Base-by-base conservation (phyloP, 176 grass and related monocot genomes). In the Raddia distichophylla region DNA sequence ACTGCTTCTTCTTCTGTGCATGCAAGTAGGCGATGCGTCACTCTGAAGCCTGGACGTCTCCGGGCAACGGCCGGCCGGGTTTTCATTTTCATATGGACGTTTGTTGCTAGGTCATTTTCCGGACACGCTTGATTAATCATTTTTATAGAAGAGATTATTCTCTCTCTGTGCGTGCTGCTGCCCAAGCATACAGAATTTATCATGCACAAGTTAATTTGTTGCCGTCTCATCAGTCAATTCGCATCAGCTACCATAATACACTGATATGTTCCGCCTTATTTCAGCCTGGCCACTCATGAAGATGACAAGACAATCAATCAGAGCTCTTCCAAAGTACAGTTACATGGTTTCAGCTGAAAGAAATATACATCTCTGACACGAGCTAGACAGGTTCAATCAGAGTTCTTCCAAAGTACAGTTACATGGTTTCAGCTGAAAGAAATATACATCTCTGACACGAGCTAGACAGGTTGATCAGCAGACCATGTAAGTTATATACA, bases 81-180 rank as follows among this genome's bases (percentile, higher is more conserved):
- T 80, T 40, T 40, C 37, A 40, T 40, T 40, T 40, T 50, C 48
- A 43, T 53, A 62, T 37, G 22, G 0, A 0, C 6, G 48, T 76
- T 32, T 8, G 87, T 60, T 90, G 88, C 73, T 16, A 40, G 34
- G 83, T 78, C 88, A 82, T 54, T 90, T 82, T 89, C 83, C 7
- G 0, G 58, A 18, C 8, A 17, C 18, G 8, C 69, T 69, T 69
- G 7, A 14, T 53, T 63, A 10, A 14, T 53, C 55, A 69, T 10
- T 2, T 40, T 71, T 61, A 3, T 8, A 11, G 8, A 12, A 9
- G 35, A 59, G 45, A 45, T 53, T 60, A 59, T 13, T 55, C 51
- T 22, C 34, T 55, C 51, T 22, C 34, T 18, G 20, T 49, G 42
- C 3, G 55, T 20, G 73, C 10, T 65, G 37, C 33, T 51, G 75